Conservation (phyloP, 768 basidiomycete genomes). For the Podaxis sp. region DNA sequence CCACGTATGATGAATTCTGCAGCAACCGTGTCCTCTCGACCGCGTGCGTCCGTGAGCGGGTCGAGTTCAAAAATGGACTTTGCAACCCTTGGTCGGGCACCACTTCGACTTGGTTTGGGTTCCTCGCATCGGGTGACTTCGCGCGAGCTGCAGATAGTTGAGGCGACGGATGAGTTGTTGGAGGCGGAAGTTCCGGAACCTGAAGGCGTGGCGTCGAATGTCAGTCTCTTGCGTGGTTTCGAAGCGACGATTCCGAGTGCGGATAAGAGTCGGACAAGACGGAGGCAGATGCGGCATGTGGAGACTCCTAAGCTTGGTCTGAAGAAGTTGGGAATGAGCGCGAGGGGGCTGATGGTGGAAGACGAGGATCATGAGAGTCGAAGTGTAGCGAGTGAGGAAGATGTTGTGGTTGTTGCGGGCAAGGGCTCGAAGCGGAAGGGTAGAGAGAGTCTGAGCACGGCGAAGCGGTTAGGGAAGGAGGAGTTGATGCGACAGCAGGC, state of each 20-base stretch:
- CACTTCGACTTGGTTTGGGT: slow-evolving; percentile 64
- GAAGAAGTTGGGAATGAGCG: slow-evolving; percentile 76
- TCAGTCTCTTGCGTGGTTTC: slow-evolving; percentile 88
- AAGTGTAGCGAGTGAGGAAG: slow-evolving; percentile 74
- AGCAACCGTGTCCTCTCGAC: slow-evolving; percentile 62
- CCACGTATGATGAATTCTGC: slow-evolving; percentile 77
- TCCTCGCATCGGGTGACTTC: slow-evolving; percentile 68
- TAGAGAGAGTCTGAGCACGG: slow-evolving; percentile 65
- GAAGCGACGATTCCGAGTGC: slow-evolving; percentile 93
- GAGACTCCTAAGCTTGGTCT: slow-evolving; percentile 76
- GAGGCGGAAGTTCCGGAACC: slow-evolving; percentile 71
- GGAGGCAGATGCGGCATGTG: slow-evolving; percentile 79
- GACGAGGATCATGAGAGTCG: slow-evolving; percentile 55
- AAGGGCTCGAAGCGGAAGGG: slow-evolving; percentile 49
- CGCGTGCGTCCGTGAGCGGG: slow-evolving; percentile 32
- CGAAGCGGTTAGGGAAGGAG: slow-evolving; percentile 76
- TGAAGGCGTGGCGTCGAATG: slow-evolving; percentile 65
- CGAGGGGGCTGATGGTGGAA: slow-evolving; percentile 69
- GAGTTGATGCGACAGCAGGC: slow-evolving; percentile 82
- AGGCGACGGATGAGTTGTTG: slow-evolving; percentile 78
- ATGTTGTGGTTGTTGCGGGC: slow-evolving; percentile 61
- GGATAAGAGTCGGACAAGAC: slow-evolving; percentile 70
- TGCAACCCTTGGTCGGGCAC: slow-evolving; percentile 77
- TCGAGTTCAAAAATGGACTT: slow-evolving; percentile 59
- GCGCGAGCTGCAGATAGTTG: slow-evolving; percentile 80